Conservation (phyloP, 768 basidiomycete genomes). For the Termitomyces sp. region DNA sequence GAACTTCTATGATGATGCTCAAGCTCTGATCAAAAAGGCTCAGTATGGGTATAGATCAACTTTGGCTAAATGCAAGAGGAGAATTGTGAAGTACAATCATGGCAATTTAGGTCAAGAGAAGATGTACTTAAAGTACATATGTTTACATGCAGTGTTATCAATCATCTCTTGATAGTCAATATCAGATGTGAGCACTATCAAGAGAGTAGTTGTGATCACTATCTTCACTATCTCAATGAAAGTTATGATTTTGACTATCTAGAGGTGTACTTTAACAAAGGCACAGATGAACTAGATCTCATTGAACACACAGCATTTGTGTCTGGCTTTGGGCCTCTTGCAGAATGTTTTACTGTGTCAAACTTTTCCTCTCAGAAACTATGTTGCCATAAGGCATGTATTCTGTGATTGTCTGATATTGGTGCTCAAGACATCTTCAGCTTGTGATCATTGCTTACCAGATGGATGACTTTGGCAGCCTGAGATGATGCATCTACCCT, state of each 20-base stretch:
- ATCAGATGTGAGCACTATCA: conserved; percentile 6
- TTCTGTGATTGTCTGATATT: too few species aligned
- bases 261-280: background rate
- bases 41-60: background rate
- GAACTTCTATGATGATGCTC: background rate
- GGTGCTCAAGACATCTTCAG: too few species aligned
- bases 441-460: background rate
- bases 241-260: conserved; percentile 19
- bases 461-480: conserved; percentile 8
- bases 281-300: conserved; percentile 14
- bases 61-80: background rate
- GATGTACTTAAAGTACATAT: background rate
- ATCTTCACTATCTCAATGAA: background rate
- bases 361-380: background rate
- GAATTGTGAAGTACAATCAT: background rate
- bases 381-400: background rate
- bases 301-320: conserved; percentile 16
- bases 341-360: conserved; percentile 1
- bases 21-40: background rate
- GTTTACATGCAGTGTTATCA: too few species aligned
- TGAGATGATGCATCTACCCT: background rate
- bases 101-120: background rate
- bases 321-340: conserved; percentile 12
- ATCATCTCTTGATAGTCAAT: background rate
- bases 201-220: background rate